These are phyloP conservation scores for Lipomyces sp. DNA, from an alignment of 805 yeast species.

Conservation along the genomic window DNA sequence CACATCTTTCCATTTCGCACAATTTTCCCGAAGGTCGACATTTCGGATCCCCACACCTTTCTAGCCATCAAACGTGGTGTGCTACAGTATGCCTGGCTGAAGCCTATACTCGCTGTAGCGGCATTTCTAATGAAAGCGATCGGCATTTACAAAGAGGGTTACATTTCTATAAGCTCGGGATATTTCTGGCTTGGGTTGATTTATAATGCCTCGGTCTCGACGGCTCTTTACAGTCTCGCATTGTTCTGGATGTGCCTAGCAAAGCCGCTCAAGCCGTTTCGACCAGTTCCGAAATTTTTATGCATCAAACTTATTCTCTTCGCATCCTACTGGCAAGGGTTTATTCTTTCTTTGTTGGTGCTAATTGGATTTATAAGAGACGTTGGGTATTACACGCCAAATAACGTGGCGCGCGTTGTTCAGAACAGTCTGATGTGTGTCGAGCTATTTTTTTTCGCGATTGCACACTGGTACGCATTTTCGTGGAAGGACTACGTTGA, in stretches of 20 bases:
- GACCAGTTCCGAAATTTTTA: constrained; percentile 83
- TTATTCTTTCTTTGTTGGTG: constrained; percentile 52
- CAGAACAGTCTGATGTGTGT: constrained; percentile 81
- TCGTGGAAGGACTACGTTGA: constrained; percentile 73
- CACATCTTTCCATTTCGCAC: constrained; percentile 61
- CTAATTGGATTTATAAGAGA: constrained; percentile 45
- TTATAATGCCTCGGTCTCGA: constrained; percentile 79
- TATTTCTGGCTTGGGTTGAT: constrained; percentile 68
- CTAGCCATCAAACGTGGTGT: constrained; percentile 80
- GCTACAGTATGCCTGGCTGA: constrained; percentile 92
- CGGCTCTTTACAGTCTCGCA: constrained; percentile 83
- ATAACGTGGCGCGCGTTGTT: constrained; percentile 58
- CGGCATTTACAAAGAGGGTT: constrained; percentile 58
- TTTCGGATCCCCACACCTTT: constrained; percentile 83
- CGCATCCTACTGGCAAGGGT: constrained; percentile 98
- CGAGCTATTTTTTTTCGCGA: constrained; percentile 83
- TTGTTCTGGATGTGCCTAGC: constrained; percentile 92
- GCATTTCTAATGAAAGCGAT: constrained; percentile 54
- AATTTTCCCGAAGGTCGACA: constrained; percentile 65
- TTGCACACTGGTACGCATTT: constrained; percentile 88
- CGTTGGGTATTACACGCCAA: constrained; percentile 45
- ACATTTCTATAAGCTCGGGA: constrained; percentile 54
- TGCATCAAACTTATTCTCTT: constrained; percentile 93
- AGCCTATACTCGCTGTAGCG: constrained; percentile 76
- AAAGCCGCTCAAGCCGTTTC: constrained; percentile 71